Conservation (phyloP, 2,329 filamentous ascomycete species). For the Coniella vitis region DNA sequence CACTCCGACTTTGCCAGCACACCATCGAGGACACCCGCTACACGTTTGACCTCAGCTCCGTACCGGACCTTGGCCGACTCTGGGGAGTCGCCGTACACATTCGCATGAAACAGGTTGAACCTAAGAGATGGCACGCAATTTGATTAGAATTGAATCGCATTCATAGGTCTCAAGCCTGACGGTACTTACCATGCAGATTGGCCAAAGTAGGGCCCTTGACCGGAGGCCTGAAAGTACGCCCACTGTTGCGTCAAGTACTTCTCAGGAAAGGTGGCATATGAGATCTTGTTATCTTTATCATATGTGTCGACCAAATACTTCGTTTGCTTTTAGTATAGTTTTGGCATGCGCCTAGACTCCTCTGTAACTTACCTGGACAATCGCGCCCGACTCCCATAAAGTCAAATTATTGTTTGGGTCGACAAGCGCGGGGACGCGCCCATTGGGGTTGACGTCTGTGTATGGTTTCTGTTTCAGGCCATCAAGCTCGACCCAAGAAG, state of each 20-base stretch:
- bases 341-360: too few species aligned
- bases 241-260: slow-evolving; percentile 30
- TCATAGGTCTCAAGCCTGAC: slow-evolving; percentile 20
- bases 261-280: slow-evolving; percentile 32
- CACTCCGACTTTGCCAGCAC: not conserved
- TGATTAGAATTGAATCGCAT: not conserved
- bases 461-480: slow-evolving; percentile 5
- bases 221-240: slow-evolving; percentile 34
- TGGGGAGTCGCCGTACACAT: not conserved
- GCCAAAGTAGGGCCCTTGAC: slow-evolving; percentile 38
- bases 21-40: not conserved
- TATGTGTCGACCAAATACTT: slow-evolving; percentile 41
- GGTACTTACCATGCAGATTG: slow-evolving; percentile 29
- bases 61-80: slow-evolving; percentile 17
- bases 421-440: slow-evolving; percentile 10
- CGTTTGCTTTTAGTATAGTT: too few species aligned
- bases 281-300: slow-evolving; percentile 35
- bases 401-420: slow-evolving; percentile 38
- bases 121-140: too few species aligned
- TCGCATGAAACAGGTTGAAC: slow-evolving; percentile 8
- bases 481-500: slow-evolving; percentile 16
- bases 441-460: slow-evolving; percentile 11
- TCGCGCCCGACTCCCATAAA: slow-evolving; percentile 44
- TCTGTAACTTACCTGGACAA: slow-evolving; percentile 36
- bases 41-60: slow-evolving; percentile 5